Evolutionary conservation across 306 rosid genomes (phyloP).

Genomic region (Hippophae tibetana): DNA sequence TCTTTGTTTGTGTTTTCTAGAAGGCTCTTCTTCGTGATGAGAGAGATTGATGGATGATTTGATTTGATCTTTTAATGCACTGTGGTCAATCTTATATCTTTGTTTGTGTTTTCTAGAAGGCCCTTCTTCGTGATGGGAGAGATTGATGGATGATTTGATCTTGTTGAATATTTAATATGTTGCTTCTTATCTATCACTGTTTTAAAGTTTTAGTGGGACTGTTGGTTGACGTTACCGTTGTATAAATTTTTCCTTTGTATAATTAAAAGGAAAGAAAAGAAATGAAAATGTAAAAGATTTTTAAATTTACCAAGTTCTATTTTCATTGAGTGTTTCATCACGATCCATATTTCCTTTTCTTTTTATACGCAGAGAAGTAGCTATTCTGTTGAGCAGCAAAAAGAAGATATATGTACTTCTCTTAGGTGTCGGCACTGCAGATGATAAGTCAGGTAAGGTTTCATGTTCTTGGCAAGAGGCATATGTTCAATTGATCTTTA

Average conservation of each 20-base stretch:
- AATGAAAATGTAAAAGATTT: not conserved
- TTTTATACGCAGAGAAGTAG: conserved; percentile 54
- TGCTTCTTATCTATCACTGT: too few species aligned
- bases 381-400: conserved; percentile 65
- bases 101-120: too few species aligned
- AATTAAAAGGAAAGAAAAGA: not conserved
- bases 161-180: too few species aligned
- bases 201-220: too few species aligned
- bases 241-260: not conserved
- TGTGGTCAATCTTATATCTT: too few species aligned
- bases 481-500: not conserved
- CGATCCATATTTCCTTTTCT: conserved; percentile 11
- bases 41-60: too few species aligned
- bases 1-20: too few species aligned
- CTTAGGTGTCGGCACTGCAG: conserved; percentile 30
- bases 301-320: not conserved
- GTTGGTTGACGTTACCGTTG: not conserved
- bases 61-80: too few species aligned
- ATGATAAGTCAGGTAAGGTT: conserved; percentile 62
- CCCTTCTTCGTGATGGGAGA: too few species aligned
- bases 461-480: conserved; percentile 14
- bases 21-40: too few species aligned
- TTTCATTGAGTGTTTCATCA: conserved; percentile 1
- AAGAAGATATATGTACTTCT: conserved; percentile 68
- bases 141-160: too few species aligned